Base-by-base conservation (phyloP, 2,329 filamentous ascomycete species). In the Colletotrichum tanaceti region DNA sequence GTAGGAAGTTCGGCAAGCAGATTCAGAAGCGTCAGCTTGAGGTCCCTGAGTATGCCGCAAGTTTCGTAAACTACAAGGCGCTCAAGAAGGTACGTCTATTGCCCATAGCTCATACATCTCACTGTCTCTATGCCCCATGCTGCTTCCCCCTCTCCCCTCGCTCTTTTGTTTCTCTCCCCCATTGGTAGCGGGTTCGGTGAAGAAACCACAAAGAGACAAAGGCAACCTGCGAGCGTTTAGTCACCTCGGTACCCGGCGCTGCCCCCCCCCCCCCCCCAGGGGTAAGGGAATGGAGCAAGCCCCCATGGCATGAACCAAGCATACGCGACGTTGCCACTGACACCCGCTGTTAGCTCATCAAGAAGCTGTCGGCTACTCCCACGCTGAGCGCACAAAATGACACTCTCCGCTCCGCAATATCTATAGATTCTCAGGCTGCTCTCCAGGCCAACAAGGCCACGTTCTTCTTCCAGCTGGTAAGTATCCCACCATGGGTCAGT, bases 1-100 rank as follows among this genome's bases (percentile, higher is more conserved):
- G 59, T 76, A 99, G 95, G 96, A 99, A 99, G 89, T 99, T 99
- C 85, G 96, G 96, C 81, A 99, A 99, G 86, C 93, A 98, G 80
- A 97, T 99, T 74, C 96, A 98, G 85, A 97, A 97, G 86, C 91
- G 94, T 79, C 96, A 99, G 87, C 93, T 99, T 77, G 96, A 99
- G 80, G 94, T 99, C 70, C 96, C 96, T 70, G 96, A 99, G 87
- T 99, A 99, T 91, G 95, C 96, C 71, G 94, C 95, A 72, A 98
- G 94, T 82, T 99, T 99, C 79, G 94, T 98, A 75, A 98, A 99
- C 83, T 99, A 99, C 86, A 99, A 99, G 84, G 94, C 94, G 70
- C 86, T 99, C 74, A 99, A 99, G 83, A 98, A 98, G 93, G 96
- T 97, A 78, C 71, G 82, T 78, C 52, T 32, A 53, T 47, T 72